Evolutionary conservation across 148 eudicot species (phyloP), one percentile per base, ranked within the genome.

Genomic region (Rhododendron mucronatum): DNA sequence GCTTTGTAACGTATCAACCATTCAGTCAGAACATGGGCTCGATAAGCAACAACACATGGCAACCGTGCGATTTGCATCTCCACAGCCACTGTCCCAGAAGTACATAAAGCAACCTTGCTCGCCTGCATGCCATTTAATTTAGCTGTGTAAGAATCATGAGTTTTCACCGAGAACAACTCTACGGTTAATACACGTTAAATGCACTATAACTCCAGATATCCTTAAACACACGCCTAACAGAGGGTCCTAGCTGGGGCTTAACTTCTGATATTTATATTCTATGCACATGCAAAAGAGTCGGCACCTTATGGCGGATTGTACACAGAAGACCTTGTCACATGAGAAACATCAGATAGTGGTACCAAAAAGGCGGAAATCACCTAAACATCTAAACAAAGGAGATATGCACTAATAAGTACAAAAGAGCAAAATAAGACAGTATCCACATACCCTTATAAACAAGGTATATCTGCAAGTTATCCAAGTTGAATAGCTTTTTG

Each of bases 11-110:
- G 91, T 85, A 97, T 91, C 39, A 94, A 67, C 95, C 94, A 93
- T 89, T 97, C 98, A 1, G 98, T 97, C 51, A 95, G 88, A 86
- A 95, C 76, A 92, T 95, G 98, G 80, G 99, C 99, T 89, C 96
- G 89, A 88, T 95, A 97, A 44, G 98, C 96, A 87, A 97, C 96
- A 82, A 93, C 91, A 86, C 94, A 97, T 81, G 98, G 98, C 79
- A 94, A 88, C 84, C 91, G 92, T n/a, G 99, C 95, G 73, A 95
- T 94, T 89, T 94, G 98, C 92, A 95, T 80, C 89, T 97, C 98
- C 90, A 97, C 86, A 45, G 98, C 96, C 76, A 91, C 98, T 45
- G 98, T 97, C 87, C 99, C 99, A 45, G 99, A 97, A 35, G 98
- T 92, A 85, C 98, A 97, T 74, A 95, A 87, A 55, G 99, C 99